Evolutionary conservation across 768 basidiomycete species (phyloP).

Genomic region (Serendipita sp.): DNA sequence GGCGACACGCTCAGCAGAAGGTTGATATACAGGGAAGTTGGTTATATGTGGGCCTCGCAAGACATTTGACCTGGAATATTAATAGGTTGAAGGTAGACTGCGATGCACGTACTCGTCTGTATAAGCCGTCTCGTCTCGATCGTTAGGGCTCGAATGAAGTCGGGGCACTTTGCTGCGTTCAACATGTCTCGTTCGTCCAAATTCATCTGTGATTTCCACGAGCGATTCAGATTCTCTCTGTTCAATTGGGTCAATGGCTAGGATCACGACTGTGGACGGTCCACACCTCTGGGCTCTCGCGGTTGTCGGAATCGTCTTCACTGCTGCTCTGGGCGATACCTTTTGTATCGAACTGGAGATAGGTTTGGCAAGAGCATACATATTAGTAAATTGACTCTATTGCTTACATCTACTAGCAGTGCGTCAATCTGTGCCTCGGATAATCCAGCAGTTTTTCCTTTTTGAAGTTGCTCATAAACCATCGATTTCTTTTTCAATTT

Average conservation of each 20-base stretch:
- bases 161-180: conserved; percentile 64
- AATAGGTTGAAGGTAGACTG: conserved; percentile 11
- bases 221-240: conserved; percentile 36
- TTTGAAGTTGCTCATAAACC: conserved; percentile 62
- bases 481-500: conserved; percentile 61
- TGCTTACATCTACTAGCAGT: conserved; percentile 61
- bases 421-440: conserved; percentile 57
- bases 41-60: conserved; percentile 56
- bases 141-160: conserved; percentile 29
- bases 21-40: conserved; percentile 83
- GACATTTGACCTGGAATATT: conserved; percentile 5
- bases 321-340: neutral
- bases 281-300: conserved; percentile 34
- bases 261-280: neutral
- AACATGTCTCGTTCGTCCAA: conserved; percentile 57
- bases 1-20: conserved; percentile 61
- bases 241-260: neutral
- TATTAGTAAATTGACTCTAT: neutral
- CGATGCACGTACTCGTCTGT: conserved; percentile 41
- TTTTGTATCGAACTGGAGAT: conserved; percentile 49
- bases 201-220: conserved; percentile 77
- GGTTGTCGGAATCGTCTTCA: conserved; percentile 14
- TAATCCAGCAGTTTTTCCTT: conserved; percentile 64
- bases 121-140: conserved; percentile 31
- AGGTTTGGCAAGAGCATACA: neutral